These are phyloP conservation scores for Echinosophora koreensis DNA, from an alignment of 306 rosid genomes.

Conservation along the genomic window DNA sequence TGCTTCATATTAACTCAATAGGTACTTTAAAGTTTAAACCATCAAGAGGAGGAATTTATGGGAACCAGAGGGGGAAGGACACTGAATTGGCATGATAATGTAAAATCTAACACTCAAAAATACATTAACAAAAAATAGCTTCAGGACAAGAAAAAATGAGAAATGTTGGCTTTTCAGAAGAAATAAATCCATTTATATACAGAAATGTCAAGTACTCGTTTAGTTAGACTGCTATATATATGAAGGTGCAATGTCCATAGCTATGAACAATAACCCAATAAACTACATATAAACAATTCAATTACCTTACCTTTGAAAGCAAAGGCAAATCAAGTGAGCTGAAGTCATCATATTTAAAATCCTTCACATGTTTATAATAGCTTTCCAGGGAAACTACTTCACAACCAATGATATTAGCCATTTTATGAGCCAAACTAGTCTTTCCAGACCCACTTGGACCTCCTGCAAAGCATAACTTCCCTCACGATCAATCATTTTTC, in stretches of 20 bases:
- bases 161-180: slow-evolving; percentile 19
- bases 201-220: neutral
- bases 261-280: slow-evolving; percentile 23
- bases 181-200: slow-evolving; percentile 23
- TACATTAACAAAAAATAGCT: neutral
- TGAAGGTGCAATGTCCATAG: slow-evolving; percentile 37
- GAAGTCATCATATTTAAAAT: slow-evolving; percentile 93
- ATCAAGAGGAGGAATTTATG: neutral
- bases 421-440: slow-evolving; percentile 99
- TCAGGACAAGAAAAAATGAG: slow-evolving; percentile 7
- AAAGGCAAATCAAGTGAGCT: slow-evolving; percentile 82
- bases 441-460: slow-evolving; percentile 99
- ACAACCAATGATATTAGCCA: slow-evolving; percentile 99
- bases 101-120: neutral
- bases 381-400: slow-evolving; percentile 95
- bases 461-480: slow-evolving; percentile 66
- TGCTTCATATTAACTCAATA: neutral
- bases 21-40: slow-evolving; percentile 4
- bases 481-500: slow-evolving; percentile 42
- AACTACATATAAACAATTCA: slow-evolving; percentile 34
- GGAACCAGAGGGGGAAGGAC: slow-evolving; percentile 8
- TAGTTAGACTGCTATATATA: slow-evolving; percentile 30
- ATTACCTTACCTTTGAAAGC: slow-evolving; percentile 78
- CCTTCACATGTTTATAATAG: slow-evolving; percentile 89
- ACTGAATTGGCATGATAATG: slow-evolving; percentile 5